Base-by-base conservation (phyloP, 192 early-diverging fungal genomes). In the Dissophora globulifera region DNA sequence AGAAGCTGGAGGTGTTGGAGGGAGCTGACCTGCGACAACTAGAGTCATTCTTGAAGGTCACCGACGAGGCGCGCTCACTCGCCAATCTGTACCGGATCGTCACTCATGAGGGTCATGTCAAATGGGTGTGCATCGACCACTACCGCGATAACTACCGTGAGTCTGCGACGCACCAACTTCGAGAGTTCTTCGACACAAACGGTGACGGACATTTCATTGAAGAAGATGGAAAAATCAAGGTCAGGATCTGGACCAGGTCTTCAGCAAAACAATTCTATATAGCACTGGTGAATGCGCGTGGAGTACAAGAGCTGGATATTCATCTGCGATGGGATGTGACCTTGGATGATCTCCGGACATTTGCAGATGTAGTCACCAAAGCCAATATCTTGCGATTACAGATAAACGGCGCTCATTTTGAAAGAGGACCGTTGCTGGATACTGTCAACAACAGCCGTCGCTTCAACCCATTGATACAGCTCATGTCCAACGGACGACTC, bases 91-190 rank as follows among this genome's bases (percentile, higher is more conserved):
- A 40, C 32, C 30, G 33, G 20, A 55, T 35, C 22, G 53, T 40
- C 33, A 55, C 53, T 2, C 12, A n/a, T 13, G 33, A 22, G 33
- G 53, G 53, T 40, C 35, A 55, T 23, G 33, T 40, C 33, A 55
- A 40, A 23, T 55, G 53, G 53, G 53, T 55, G 13, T 55, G 53
- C 33, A 55, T 55, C 33, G 53, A 55, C 22, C 53, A 55, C 35
- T 55, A 55, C 33, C 53, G 53, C 19, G 13, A 19, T 32, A 55
- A 55, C 33, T 55, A 55, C 15, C 53, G 17, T 8, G 38, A 55
- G 17, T 12, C 16, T 10, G 43, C 43, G n/a, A n/a, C n/a, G 6
- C 43, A 45, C 4, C 43, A 45, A 45, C 43, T 45, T 10, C 10
- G 43, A 17, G 43, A 17, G 10, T 5, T 45, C 4, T 10, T 45